Evolutionary conservation across 202 grass and related monocot species (phyloP), one percentile per base, ranked within the genome.

Genomic region (Zizania palustris): DNA sequence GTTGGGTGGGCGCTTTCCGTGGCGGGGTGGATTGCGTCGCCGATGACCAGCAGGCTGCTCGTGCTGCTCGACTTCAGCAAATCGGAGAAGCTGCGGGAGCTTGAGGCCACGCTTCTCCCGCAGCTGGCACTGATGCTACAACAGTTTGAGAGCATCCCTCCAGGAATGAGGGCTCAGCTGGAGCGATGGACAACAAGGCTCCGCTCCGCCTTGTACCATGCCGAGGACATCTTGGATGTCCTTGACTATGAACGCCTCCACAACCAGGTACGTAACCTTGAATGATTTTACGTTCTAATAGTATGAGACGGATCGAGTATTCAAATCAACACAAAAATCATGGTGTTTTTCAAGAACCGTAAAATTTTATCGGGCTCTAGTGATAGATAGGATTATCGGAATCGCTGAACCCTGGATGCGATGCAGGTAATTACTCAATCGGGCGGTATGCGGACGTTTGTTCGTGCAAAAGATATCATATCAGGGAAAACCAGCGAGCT

Each of bases 221-320:
- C 72, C 16, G 58, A 75, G 11, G 43, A 75, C 15, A 63, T 75
- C 42, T 9, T 75, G 5, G 58, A 75, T 14, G 14, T 45, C 22
- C 56, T 41, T 4, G 57, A 75, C 4, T 75, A 75, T 16, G 42
- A 63, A 9, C 72, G 58, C 15, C 57, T 75, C 9, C 0, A 20
- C 5, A 63, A 75, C 15, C 42, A 75, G 72, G 72, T 72, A n/a
- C n/a, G n/a, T n/a, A n/a, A n/a, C n/a, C n/a, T n/a, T n/a, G n/a
- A n/a, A n/a, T n/a, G n/a, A n/a, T n/a, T n/a, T n/a, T n/a, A n/a
- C n/a, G n/a, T n/a, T n/a, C n/a, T n/a, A n/a, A n/a, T n/a, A n/a
- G n/a, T n/a, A n/a, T n/a, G n/a, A n/a, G n/a, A n/a, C n/a, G n/a
- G n/a, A n/a, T n/a, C n/a, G n/a, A n/a, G n/a, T n/a, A n/a, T n/a